Evolutionary conservation across 192 early-diverging fungal species (phyloP).

Genomic region (Umbelopsis isabellina): DNA sequence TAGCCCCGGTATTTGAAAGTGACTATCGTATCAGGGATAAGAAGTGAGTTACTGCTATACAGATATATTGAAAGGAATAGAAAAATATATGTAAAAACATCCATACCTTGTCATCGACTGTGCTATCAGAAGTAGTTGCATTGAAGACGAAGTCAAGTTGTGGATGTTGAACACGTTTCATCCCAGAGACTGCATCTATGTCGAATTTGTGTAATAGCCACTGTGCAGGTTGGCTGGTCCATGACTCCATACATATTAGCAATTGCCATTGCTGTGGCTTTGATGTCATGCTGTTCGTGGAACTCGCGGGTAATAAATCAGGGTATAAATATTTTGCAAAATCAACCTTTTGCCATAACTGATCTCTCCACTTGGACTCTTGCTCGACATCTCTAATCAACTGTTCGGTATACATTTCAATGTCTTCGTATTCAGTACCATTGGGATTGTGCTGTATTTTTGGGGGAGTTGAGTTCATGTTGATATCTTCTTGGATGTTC

Average conservation of each 20-base stretch:
- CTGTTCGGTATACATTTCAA: background rate
- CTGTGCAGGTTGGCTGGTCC: background rate
- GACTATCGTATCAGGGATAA: background rate
- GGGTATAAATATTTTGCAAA: slow-evolving; percentile 17
- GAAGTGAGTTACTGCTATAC: background rate
- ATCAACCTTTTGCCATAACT: slow-evolving; percentile 14
- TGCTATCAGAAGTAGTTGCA: background rate
- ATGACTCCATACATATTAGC: slow-evolving; percentile 5
- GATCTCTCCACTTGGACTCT: slow-evolving; percentile 16
- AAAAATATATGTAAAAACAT: too few species aligned
- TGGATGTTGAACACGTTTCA: background rate
- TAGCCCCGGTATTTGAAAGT: slow-evolving; percentile 23
- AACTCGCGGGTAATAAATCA: background rate
- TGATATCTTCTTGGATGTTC: background rate
- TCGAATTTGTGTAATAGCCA: slow-evolving; percentile 31
- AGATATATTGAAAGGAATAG: background rate
- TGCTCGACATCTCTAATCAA: slow-evolving; percentile 8
- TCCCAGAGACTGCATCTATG: background rate
- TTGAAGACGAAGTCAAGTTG: background rate
- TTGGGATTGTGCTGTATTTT: background rate
- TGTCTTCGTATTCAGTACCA: background rate
- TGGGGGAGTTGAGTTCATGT: background rate
- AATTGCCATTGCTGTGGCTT: slow-evolving; percentile 19
- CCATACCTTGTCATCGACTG: slow-evolving; percentile 21
- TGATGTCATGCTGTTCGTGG: background rate